A percentile compares a stretch with the other conserved stretches of the same genome.
phyloP scores from a whole-genome alignment of 495 filamentous ascomycete species.

The Paragyromitra xinjiangensis region DNA sequence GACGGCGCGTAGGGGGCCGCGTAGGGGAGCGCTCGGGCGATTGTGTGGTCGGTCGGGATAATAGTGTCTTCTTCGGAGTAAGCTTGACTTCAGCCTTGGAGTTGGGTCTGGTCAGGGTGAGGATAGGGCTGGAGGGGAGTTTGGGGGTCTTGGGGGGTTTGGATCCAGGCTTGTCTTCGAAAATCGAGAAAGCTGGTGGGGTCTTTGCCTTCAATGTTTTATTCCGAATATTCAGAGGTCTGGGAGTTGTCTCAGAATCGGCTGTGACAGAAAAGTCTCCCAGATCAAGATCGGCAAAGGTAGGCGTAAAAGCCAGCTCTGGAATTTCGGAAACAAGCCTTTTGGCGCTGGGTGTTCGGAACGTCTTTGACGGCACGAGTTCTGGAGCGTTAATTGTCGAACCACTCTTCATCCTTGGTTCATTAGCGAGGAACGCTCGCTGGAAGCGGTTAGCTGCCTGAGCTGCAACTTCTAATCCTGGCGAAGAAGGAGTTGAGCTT shows the following conservation, averaged over 20 bases:
- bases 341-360: constrained; percentile 41
- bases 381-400: constrained; percentile 29
- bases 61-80: constrained; percentile 41
- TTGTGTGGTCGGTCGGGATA: constrained; percentile 23
- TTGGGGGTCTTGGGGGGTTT: constrained; percentile 38
- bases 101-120: constrained; percentile 56
- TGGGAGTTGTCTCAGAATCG: constrained; percentile 53
- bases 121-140: constrained; percentile 45
- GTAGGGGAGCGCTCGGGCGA: constrained; percentile 33
- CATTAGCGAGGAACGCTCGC: constrained; percentile 40
- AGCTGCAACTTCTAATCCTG: constrained; percentile 49
- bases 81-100: constrained; percentile 55
- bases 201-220: constrained; percentile 52
- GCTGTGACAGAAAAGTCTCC: constrained; percentile 40
- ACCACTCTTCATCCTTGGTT: constrained; percentile 39
- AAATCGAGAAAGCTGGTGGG: constrained; percentile 56
- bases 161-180: constrained; percentile 52
- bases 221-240: constrained; percentile 53
- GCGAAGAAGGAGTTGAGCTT: constrained; percentile 47
- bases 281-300: constrained; percentile 35
- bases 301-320: constrained; percentile 49
- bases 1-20: constrained; percentile 41
- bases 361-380: constrained; percentile 25
- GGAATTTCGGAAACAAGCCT: constrained; percentile 47
- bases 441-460: constrained; percentile 48